Evolutionary conservation across 176 grass and related monocot species (phyloP), one percentile per base, ranked within the genome.

Genomic region (Elymus sibiricus): DNA sequence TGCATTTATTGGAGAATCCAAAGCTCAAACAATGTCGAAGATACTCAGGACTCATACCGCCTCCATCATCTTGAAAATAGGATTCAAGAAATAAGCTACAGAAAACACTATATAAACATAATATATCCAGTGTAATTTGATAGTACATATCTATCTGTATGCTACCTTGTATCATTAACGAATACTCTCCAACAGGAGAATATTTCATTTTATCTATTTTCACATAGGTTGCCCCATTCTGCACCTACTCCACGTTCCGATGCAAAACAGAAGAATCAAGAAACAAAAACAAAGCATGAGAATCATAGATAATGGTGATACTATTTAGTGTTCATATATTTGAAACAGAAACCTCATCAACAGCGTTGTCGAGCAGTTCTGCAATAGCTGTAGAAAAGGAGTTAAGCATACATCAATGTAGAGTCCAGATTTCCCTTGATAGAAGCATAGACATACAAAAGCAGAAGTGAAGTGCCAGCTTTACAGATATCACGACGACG

Each of bases 1-100:
- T 55, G 78, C 85, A 64, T 74, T 94, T 97, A 74, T 94, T 84
- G 39, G 94, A 94, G 68, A 92, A 97, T 55, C 94, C 94, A 80
- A 97, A 97, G 83, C 94, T 93, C 94, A 97, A 79, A 70, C 92
- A 97, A 24, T 58, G 29, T 60, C 92, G 80, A 58, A 97, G 74
- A 77, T 90, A 87, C 65, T 92, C 86, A 22, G 92, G 92, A 81
- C 83, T 79, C 94, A 97, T 97, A 64, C 94, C 94, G 7, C 92
- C 87, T 58, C 92, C 94, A 89, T 97, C 80, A 56, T 97, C 94
- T 97, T 82, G 59, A 79, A 40, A 21, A 84, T 58, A 73, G 9
- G 34, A 78, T 72, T 28, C 75, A 67, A 60, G 66, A 25, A 27
- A 79, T 28, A 17, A 79, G 53, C 19, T 61, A 31, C 59, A 78